Evolutionary conservation across 2,329 filamentous ascomycete genomes (phyloP), one percentile per base, ranked within the genome.

Genomic region (Myriosclerotinia curreyana): DNA sequence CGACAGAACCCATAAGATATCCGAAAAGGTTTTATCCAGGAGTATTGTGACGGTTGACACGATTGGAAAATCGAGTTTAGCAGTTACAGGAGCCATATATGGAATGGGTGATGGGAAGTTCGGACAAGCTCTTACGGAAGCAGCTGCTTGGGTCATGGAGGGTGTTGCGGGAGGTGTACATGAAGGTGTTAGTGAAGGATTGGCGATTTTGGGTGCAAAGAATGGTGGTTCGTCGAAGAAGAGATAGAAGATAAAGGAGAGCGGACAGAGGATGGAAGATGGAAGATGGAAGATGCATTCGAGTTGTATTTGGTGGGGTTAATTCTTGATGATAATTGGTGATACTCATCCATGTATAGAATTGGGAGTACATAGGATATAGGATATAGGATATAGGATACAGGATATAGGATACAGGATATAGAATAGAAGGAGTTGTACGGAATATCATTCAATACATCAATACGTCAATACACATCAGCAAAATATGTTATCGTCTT

Each of bases 1-100:
- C 67, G 89, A 92, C 73, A 82, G 86, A 20, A 81, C 85, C 68
- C 84, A 91, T 75, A 84, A 83, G 67, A 79, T 92, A 66, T 86
- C 82, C 0, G 82, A 87, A 71, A 81, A 82, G 31, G 67, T 88
- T 1, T 74, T 88, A 22, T 78, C 79, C 9, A 77, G 78, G 28
- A 77, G 83, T 7, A 75, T 87, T 40, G 77, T 79, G 54, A 78
- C 82, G 2, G 82, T 83, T 4, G 82, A 86, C 67, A 75, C 74
- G 55, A 68, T 88, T 51, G 82, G 85, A 3, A 81, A 80, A 64
- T 76, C 79, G 20, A 78, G 83, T 25, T 68, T 85, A 36, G 77
- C 76, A 42, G 70, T 88, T 5, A 82, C 82, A 12, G 80, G 81
- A 12, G 79, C 82, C 0, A 77, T 90, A 4, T 81, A 81, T 65